Evolutionary conservation across 2,329 filamentous ascomycete species (phyloP).

Genomic region (Hypoxylon sp.): DNA sequence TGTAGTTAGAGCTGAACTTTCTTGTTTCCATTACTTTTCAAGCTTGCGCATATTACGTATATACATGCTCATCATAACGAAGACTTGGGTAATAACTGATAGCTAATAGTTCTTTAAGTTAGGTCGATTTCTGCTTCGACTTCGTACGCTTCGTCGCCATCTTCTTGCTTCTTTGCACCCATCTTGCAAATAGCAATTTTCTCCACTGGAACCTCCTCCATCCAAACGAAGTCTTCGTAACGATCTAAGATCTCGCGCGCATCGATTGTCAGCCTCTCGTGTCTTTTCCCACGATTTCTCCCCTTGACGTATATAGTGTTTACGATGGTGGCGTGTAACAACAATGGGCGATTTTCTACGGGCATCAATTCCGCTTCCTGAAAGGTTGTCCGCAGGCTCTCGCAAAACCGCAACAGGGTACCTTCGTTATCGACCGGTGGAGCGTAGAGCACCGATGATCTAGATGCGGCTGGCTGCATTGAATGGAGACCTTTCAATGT

Average conservation of each 20-base stretch:
- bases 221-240: conserved; percentile 79
- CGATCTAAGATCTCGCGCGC: conserved; percentile 68
- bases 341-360: conserved; percentile 73
- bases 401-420: conserved; percentile 70
- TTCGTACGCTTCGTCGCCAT: conserved; percentile 68
- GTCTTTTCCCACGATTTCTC: conserved; percentile 49
- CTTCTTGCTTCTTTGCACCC: conserved; percentile 79
- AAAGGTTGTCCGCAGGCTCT: conserved; percentile 69
- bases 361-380: conserved; percentile 68
- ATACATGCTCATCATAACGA: background rate
- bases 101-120: conserved; percentile 19
- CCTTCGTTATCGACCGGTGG: conserved; percentile 68
- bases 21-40: background rate
- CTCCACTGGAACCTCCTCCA: conserved; percentile 75
- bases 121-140: conserved; percentile 65
- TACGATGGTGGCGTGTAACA: conserved; percentile 86
- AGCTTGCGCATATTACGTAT: background rate
- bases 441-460: conserved; percentile 76
- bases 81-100: background rate
- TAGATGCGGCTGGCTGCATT: conserved; percentile 74
- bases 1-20: conserved; percentile 9
- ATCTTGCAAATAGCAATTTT: conserved; percentile 86
- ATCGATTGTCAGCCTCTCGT: conserved; percentile 65
- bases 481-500: conserved; percentile 69
- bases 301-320: conserved; percentile 84